A percentile compares a stretch with the other conserved stretches of the same genome.
Conservation (phyloP, 164 flowering plant species). For the Cinnamomum micranthum region DNA sequence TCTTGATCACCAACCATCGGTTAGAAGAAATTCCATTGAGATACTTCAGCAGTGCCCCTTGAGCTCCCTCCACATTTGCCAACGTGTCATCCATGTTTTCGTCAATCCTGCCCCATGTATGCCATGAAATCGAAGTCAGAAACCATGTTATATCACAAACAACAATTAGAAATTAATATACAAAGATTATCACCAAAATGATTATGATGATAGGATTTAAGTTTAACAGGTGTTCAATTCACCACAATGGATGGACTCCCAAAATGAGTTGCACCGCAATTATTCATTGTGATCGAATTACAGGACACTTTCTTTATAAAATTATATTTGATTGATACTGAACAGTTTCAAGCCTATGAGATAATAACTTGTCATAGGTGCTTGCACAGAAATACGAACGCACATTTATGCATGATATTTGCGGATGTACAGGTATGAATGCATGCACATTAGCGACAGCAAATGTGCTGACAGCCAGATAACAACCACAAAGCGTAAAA, state of each 20-base stretch:
- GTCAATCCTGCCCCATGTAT: slow-evolving; percentile 56
- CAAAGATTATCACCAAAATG: no score
- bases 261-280: no score
- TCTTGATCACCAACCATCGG: slow-evolving; percentile 94
- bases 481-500: no score
- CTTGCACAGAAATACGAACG: neutral
- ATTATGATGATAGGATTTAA: no score
- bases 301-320: no score
- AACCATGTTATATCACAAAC: neutral
- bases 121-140: neutral
- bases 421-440: neutral
- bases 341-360: neutral
- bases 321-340: neutral
- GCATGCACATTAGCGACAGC: neutral
- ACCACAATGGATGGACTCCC: no score
- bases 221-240: no score
- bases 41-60: slow-evolving; percentile 65
- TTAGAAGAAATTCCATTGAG: slow-evolving; percentile 86
- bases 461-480: neutral
- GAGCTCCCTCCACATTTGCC: slow-evolving; percentile 92
- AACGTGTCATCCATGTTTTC: slow-evolving; percentile 94
- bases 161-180: neutral
- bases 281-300: no score
- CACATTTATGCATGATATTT: neutral
- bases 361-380: neutral